Evolutionary conservation across 805 yeast species (phyloP), one percentile per base, ranked within the genome.

Genomic region (Saccharomycodes ludwigii): DNA sequence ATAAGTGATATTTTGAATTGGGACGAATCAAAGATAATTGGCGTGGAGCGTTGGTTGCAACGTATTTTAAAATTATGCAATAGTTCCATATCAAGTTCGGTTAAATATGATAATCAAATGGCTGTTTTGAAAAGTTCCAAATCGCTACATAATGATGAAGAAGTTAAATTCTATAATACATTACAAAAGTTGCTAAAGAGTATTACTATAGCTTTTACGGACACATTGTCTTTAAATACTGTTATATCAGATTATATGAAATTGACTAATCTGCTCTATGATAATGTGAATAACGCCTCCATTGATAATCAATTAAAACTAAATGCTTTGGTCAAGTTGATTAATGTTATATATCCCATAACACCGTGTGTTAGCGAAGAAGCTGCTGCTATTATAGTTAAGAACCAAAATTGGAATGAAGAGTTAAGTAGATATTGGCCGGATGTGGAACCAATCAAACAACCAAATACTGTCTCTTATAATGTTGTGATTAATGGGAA

Each of bases 181-280:
- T 52, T 68, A 0, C 79, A 71, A 41, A 46, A 43, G 3, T 60
- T 63, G 26, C 42, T 76, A 11, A 50, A 48, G 14, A 58, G 67
- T 7, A 65, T 84, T 6, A 68, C 78, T 11, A 62, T 59, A 6
- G 72, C 95, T 0, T 69, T 82, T 34, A 71, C 63, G 15, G 60
- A 56, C 1, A 66, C 71, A 1, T 55, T 79, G 18, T 65, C 85
- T 0, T 60, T 88, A 50, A 88, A 91, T 52, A 86, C 95, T 0
- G 74, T 84, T 2, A 70, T 91, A 16, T 82, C 96, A 0, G 93
- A 85, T 48, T 79, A 73, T 46, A 88, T 85, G 95, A 91, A 85
- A 47, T 52, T 76, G 30, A 78, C 93, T 8, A 71, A 74, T 43
- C 12, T 26, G 12, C 4, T 34, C 3, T 19, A 23, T 14, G 27